Conservation (phyloP, 129 eudicot species). For the Artemisia argyi region DNA sequence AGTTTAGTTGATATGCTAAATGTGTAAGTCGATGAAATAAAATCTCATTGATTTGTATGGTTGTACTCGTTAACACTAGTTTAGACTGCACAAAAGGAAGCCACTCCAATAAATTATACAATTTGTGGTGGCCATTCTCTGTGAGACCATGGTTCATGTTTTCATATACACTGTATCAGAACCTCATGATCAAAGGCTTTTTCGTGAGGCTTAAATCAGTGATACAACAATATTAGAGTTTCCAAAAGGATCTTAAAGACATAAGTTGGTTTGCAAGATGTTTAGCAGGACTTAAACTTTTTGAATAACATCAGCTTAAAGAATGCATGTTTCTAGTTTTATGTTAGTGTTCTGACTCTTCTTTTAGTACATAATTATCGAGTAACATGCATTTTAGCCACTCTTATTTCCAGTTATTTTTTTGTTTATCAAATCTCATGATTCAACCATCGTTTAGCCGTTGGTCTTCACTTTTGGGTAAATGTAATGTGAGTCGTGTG, state of each 20-base stretch:
- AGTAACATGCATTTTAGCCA: no score
- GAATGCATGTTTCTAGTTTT: neutral
- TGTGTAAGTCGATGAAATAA: neutral
- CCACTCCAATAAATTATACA: neutral
- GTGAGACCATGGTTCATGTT: constrained; percentile 6
- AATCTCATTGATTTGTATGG: neutral
- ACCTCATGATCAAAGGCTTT: constrained; percentile 32
- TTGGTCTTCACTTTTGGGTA: no score
- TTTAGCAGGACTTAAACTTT: constrained; percentile 16
- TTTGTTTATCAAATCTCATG: no score
- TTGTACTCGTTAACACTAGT: neutral
- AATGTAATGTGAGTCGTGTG: no score
- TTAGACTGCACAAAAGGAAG: neutral
- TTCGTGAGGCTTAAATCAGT: constrained; percentile 37
- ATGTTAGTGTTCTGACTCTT: no score
- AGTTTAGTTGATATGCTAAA: neutral
- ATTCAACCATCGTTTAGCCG: no score
- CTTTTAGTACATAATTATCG: no score
- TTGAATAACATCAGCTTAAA: neutral
- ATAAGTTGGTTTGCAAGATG: constrained; percentile 25
- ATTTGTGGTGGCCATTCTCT: neutral
- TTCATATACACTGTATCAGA: constrained; percentile 38
- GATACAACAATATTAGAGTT: constrained; percentile 24
- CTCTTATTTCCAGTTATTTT: no score
- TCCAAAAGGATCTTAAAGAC: constrained; percentile 11